Base-by-base conservation (phyloP, 2,329 filamentous ascomycete genomes). In the Xylaria hypoxylon region DNA sequence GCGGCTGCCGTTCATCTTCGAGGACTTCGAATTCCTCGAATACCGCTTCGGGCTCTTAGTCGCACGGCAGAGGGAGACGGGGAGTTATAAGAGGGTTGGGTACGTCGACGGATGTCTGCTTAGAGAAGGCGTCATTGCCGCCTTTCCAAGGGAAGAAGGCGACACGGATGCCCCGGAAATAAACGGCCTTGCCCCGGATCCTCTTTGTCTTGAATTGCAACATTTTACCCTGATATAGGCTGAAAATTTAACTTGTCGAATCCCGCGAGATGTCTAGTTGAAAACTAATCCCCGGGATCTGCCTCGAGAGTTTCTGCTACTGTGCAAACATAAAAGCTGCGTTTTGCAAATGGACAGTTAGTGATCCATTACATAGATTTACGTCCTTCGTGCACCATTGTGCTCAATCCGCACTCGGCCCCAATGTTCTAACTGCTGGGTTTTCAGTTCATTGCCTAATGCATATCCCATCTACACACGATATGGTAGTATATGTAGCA, bases 31-130 rank as follows among this genome's bases (percentile, higher is more conserved):
- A 6, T 72, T 70, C 35, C 31, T 71, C 6, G 71, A 73, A 51
- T 65, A 72, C 15, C 64, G 69, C 5, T 72, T 71, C 51, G 69
- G 72, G 8, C 35, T 61, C 28, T 61, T 70, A 13, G 35, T 71
- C 4, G 51, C 69, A 38, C 35, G 42, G 5, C 47, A 48, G 26
- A 50, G 7, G 13, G 17, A 44, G 17, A 52, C 33, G 2, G 45
- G 47, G 5, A 33, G 10, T 17, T 60, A 42, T 44, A 42, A 33
- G 33, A 50, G 45, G 33, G 26, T 60, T 7, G 45, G 60, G 0
- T 51, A 28, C 17, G 51, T 62, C 4, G 51, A 62, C 10, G 59
- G 59, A 26, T 61, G 48, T 26, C 38, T 61, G 13, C 5, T 53
- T 26, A 35, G 38, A 24, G 26, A 19, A 26, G 22, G 8, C 40